These are phyloP conservation scores for Trypanosoma vivax DNA, from an alignment of 208 protist species.

Conservation along the genomic window DNA sequence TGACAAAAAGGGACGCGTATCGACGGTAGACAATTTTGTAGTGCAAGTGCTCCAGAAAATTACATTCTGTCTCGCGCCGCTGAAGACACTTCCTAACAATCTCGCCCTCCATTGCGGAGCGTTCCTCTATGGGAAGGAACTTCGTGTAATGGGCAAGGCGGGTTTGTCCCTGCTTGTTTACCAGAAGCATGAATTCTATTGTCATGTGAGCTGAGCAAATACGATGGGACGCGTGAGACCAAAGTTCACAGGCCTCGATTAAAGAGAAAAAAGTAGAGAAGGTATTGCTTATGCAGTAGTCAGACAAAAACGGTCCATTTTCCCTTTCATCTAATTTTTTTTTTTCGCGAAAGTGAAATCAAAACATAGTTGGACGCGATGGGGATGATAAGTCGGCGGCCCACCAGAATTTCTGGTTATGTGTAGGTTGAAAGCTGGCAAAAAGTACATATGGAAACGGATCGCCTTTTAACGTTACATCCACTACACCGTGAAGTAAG, in stretches of 20 bases:
- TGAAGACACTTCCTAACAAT: slow-evolving; percentile 93
- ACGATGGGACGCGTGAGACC: no score
- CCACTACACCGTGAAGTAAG: no score
- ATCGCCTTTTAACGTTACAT: no score
- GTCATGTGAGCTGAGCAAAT: no score
- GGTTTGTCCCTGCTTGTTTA: slow-evolving; percentile 97
- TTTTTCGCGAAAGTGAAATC: not conserved
- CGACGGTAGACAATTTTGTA: slow-evolving; percentile 92
- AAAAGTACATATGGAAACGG: no score
- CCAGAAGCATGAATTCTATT: slow-evolving; percentile 94
- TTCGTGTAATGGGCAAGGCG: slow-evolving; percentile 89
- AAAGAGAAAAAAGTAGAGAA: slow-evolving; percentile 1
- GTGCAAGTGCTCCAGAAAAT: slow-evolving; percentile 87
- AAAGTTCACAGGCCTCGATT: no score
- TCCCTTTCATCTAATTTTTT: not conserved
- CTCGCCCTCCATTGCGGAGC: slow-evolving; percentile 87
- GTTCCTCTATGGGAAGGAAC: slow-evolving; percentile 66
- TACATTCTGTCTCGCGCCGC: slow-evolving; percentile 83
- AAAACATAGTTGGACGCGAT: not conserved
- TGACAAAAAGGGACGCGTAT: slow-evolving; percentile 95
- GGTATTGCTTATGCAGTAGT: not conserved
- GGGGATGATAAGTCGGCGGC: not conserved
- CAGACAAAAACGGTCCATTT: not conserved
- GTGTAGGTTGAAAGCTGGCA: no score
- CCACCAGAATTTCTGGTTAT: no score